Base-by-base conservation (phyloP, 2,329 filamentous ascomycete genomes). In the Stachybotrys chlorohalonatus region DNA sequence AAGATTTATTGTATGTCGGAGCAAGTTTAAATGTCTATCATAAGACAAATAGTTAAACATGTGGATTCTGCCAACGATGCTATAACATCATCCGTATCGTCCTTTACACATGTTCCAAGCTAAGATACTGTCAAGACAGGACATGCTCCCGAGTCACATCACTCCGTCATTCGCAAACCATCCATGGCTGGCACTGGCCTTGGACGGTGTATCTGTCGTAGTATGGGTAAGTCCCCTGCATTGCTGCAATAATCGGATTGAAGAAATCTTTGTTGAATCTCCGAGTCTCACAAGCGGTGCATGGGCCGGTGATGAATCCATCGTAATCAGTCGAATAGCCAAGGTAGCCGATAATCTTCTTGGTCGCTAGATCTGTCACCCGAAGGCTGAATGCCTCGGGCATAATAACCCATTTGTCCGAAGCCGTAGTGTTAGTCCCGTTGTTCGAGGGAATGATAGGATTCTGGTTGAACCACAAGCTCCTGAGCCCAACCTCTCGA, bases 391-490 rank as follows among this genome's bases (percentile, higher is more conserved):
- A 71, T 1, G 68, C 61, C 53, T 73, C 69, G 0, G 70, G 70
- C 68, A 73, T 72, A 46, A 73, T 64, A 6, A 73, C 69, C 70
- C 70, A 73, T 54, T 62, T 68, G 2, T 62, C 61, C 4, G 63
- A 53, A 2, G 59, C 58, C 11, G 68, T 64, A 1, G 60, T 52
- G 52, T 64, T 66, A 54, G 63, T 64, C 31, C 60, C 63, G 53
- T 63, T 66, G 47, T 61, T 64, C 5, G 65, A 64, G 15, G 70
- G 70, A 11, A 73, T 60, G n/a, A 60, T 57, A 9, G 70, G 70
- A 45, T 69, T 73, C 55, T 73, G 70, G 53, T 70, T 73, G 60
- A 73, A 73, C 65, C 68, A 70, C 45, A 70, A 63, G 58, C 70
- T 73, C 57, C 67, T 70, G 51, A 70, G 54, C 7, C 70, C 70